Evolutionary conservation across 2,329 filamentous ascomycete genomes (phyloP).

Genomic region (Arthrobotrys sphaeroides): DNA sequence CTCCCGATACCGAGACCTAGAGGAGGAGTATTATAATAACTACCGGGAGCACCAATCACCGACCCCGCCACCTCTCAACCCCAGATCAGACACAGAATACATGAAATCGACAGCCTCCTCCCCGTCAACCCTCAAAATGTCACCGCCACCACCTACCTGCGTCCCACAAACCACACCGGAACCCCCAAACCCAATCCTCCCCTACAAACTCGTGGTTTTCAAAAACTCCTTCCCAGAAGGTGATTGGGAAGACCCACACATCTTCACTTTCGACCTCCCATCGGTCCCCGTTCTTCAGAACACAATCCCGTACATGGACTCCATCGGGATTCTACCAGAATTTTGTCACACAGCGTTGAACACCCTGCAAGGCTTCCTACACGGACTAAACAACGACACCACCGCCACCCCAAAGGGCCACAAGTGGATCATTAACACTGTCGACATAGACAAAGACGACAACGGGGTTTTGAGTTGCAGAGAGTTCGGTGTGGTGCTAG

Average conservation of each 20-base stretch:
- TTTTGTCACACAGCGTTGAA: constrained; percentile 13
- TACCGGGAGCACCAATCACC: no score
- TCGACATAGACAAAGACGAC: not conserved
- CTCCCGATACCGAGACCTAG: no score
- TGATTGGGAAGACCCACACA: constrained; percentile 4
- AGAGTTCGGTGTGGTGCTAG: constrained; percentile 11
- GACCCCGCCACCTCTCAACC: no score
- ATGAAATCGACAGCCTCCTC: no score
- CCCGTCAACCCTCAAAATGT: not conserved
- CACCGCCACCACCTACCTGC: not conserved
- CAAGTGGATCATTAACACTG: constrained; percentile 3
- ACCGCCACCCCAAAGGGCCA: not conserved
- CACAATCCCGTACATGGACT: not conserved
- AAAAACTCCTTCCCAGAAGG: constrained; percentile 9
- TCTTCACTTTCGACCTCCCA: constrained; percentile 7
- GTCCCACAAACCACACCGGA: no score
- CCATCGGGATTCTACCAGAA: constrained; percentile 5
- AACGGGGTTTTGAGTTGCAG: not conserved
- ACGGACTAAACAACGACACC: not conserved
- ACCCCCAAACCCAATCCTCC: not conserved
- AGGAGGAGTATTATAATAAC: no score
- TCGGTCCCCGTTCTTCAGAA: not conserved
- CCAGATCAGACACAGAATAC: no score
- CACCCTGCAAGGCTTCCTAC: not conserved
- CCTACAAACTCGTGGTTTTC: constrained; percentile 29